Evolutionary conservation across 2,329 filamentous ascomycete species (phyloP).

Genomic region (Aureobasidium zeae): DNA sequence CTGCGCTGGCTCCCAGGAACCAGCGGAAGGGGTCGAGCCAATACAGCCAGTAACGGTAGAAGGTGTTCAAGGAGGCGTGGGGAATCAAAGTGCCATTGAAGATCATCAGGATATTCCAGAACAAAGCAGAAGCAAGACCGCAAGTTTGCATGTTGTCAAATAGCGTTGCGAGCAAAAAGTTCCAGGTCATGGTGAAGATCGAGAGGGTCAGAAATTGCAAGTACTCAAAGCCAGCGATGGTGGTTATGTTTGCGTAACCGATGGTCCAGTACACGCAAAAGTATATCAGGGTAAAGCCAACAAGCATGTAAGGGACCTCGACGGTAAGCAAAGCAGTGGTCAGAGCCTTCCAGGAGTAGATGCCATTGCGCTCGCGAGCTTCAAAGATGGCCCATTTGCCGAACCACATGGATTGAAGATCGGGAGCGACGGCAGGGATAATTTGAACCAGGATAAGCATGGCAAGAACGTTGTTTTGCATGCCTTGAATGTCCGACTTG

Average conservation of each 20-base stretch:
- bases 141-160: conserved; percentile 17
- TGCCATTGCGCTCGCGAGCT: conserved; percentile 44
- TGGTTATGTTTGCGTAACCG: conserved; percentile 52
- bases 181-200: conserved; percentile 9
- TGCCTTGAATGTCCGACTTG: conserved; percentile 22
- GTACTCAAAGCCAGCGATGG: conserved; percentile 30
- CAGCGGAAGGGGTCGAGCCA: conserved; percentile 42
- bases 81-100: conserved; percentile 13
- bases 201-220: conserved; percentile 2
- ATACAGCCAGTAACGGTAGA: conserved; percentile 44
- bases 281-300: conserved; percentile 53
- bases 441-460: conserved; percentile 13
- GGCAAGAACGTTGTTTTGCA: conserved; percentile 22
- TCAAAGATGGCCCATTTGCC: conserved; percentile 48
- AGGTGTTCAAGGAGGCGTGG: conserved; percentile 11
- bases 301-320: conserved; percentile 54
- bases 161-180: neutral
- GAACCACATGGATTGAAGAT: conserved; percentile 38
- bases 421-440: conserved; percentile 2
- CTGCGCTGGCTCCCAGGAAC: conserved; percentile 25
- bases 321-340: conserved; percentile 58
- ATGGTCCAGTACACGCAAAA: conserved; percentile 54
- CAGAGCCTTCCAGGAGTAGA: conserved; percentile 62
- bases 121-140: conserved; percentile 11
- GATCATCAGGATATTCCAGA: conserved; percentile 17